Percentiles rank a stretch among this genome's conserved stretches.
Evolutionary conservation across 176 grass and related monocot species (phyloP).

Genomic region (Typha latifolia): DNA sequence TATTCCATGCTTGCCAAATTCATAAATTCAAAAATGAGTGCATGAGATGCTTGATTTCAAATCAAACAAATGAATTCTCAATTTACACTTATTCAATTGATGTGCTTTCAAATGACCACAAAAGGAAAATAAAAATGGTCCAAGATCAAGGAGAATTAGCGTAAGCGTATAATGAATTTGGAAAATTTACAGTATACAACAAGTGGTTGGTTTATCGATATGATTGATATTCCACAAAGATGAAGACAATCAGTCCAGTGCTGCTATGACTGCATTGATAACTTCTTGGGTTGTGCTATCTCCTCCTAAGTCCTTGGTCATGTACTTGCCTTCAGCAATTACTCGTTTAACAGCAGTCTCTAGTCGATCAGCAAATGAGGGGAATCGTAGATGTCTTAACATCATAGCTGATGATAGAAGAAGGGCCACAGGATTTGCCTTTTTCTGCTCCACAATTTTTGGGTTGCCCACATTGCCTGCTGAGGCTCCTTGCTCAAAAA

Average conservation of each 20-base stretch:
- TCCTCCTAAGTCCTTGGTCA: conserved; percentile 80
- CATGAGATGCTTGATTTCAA: too few relatives aligned
- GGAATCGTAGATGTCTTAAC: conserved; percentile 85
- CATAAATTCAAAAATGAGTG: too few relatives aligned
- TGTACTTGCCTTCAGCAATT: conserved; percentile 42
- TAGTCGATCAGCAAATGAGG: conserved; percentile 76
- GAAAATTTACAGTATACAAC: neutral
- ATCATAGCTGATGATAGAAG: conserved; percentile 92
- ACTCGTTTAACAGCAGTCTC: conserved; percentile 77
- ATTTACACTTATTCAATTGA: too few relatives aligned
- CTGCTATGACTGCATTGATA: conserved; percentile 67
- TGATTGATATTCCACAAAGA: neutral
- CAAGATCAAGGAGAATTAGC: too few relatives aligned
- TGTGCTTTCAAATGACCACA: too few relatives aligned
- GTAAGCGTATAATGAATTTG: neutral
- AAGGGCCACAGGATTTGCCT: conserved; percentile 76
- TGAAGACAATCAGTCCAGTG: conserved; percentile 36
- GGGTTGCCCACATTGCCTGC: conserved; percentile 78
- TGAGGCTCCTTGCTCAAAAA: conserved; percentile 98
- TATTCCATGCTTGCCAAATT: too few relatives aligned
- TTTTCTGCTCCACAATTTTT: conserved; percentile 62
- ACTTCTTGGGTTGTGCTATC: conserved; percentile 81
- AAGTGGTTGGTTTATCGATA: too few relatives aligned
- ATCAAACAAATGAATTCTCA: too few relatives aligned
- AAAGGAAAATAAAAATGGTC: too few relatives aligned